Evolutionary conservation across 2,329 filamentous ascomycete species (phyloP).

Genomic region (Ceratocystis diversiconidia): DNA sequence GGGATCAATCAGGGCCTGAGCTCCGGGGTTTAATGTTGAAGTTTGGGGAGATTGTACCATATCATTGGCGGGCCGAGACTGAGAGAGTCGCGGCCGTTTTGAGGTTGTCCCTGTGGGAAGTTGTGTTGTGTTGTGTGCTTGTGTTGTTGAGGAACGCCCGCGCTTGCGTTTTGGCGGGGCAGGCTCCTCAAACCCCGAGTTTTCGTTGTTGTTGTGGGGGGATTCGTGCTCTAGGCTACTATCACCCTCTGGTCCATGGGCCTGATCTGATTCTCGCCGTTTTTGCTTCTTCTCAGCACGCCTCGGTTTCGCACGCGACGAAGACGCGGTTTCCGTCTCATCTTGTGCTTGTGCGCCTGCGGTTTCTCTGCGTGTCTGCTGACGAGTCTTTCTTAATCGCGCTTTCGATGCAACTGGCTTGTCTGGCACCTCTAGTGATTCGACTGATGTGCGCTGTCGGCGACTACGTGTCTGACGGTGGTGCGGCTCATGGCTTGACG

Average conservation of each 20-base stretch:
- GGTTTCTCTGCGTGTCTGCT: neutral
- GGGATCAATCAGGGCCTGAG: constrained; percentile 25
- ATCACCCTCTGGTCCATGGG: neutral
- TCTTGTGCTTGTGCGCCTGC: neutral
- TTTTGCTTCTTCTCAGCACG: neutral
- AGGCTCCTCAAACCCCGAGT: neutral
- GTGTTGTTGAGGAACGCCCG: neutral
- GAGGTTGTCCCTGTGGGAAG: neutral
- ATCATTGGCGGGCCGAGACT: neutral
- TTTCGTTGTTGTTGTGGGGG: neutral
- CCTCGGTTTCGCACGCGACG: neutral
- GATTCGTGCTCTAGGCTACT: neutral
- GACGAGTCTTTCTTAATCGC: neutral
- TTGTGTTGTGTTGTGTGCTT: too few species aligned
- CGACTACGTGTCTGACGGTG: neutral
- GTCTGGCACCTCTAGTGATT: neutral
- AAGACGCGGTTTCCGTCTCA: neutral
- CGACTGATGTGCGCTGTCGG: neutral
- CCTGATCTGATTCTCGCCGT: neutral
- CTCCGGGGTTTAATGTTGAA: neutral
- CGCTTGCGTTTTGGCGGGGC: neutral
- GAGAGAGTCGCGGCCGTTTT: neutral
- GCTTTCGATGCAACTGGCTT: neutral
- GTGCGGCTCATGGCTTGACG: neutral
- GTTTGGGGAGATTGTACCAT: neutral